phyloP scores from a whole-genome alignment of 2,329 filamentous ascomycete genomes.

The Xylaria sp. region DNA sequence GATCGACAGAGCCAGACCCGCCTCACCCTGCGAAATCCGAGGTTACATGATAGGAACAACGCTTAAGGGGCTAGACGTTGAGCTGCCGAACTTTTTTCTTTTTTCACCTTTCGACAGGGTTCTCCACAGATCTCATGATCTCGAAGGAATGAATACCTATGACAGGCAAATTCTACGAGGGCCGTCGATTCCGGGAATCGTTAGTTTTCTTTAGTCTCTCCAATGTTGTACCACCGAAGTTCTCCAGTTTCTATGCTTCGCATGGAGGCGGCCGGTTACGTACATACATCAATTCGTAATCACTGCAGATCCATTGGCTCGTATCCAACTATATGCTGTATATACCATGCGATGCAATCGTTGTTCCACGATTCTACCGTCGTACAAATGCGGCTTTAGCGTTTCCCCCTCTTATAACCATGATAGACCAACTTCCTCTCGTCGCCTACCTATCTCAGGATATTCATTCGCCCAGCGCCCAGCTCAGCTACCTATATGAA shows the following conservation, averaged over 20 bases:
- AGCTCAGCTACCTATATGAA: slow-evolving; percentile 16
- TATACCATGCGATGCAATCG: slow-evolving; percentile 8
- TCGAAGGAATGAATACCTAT: slow-evolving; percentile 2
- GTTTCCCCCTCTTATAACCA: neutral
- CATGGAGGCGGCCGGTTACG: slow-evolving; percentile 21
- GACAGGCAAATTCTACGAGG: slow-evolving; percentile 24
- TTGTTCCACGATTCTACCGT: neutral
- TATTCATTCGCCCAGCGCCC: neutral
- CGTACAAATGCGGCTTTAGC: neutral
- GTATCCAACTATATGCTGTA: neutral
- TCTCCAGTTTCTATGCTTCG: slow-evolving; percentile 16
- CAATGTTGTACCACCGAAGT: slow-evolving; percentile 20
- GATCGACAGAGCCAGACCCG: slow-evolving; percentile 37
- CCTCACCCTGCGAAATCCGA: slow-evolving; percentile 35
- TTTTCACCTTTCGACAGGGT: slow-evolving; percentile 39
- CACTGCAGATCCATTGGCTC: neutral
- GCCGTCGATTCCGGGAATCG: slow-evolving; percentile 34
- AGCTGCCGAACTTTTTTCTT: slow-evolving; percentile 22
- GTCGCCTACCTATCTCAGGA: neutral
- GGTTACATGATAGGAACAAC: slow-evolving; percentile 33
- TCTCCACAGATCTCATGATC: slow-evolving; percentile 43
- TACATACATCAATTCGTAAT: neutral
- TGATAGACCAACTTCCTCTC: neutral
- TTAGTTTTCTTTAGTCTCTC: slow-evolving; percentile 2
- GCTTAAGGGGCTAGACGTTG: slow-evolving; percentile 23